Evolutionary conservation across 768 basidiomycete species (phyloP), one percentile per base, ranked within the genome.

Genomic region (Pilatotrama ljubarskyi): DNA sequence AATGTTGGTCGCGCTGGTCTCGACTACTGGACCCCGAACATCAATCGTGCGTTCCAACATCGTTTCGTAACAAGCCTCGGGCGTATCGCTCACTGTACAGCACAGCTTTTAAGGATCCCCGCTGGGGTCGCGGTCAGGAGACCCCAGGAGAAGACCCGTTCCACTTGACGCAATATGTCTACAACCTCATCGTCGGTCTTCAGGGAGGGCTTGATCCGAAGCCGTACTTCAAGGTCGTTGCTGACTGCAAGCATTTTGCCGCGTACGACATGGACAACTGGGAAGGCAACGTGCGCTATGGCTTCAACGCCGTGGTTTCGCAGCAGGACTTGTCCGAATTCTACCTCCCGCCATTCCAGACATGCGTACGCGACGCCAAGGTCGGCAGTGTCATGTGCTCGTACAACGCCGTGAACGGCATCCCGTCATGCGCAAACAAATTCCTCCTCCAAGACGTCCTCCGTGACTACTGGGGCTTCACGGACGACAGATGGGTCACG

Each of bases 41-140:
- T 74, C 38, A 72, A 71, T 59, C 69, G 61, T 63, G 25, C 18
- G 60, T 47, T 0, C 15, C 18, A 1, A 22, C n/a, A n/a, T 14
- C 20, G 14, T 13, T 13, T 38, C n/a, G 10, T 32, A 32, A 26
- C 15, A 13, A 5, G 44, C 13, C 1, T 32, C 1, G 25, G 1
- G 22, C 15, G 7, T n/a, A 2, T 35, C 10, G 4, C 38, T 53
- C 18, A 47, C 26, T 7, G 20, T 26, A 14, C 2, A 15, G 20
- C 13, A 40, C 22, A 63, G 61, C 84, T 0, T 85, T 85, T 76
- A 83, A 79, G 57, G 84, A 86, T 61, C 84, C 84, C 42, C 82
- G 83, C 13, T 85, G 84, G 84, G 84, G 84, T 6, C 75, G 84
- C 44, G 83, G 83, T 0, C 83, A 84, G 63, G 84, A 85, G 70